These are phyloP conservation scores for Myriosclerotinia curreyana DNA, from an alignment of 2,329 filamentous ascomycete species.

Conservation along the genomic window DNA sequence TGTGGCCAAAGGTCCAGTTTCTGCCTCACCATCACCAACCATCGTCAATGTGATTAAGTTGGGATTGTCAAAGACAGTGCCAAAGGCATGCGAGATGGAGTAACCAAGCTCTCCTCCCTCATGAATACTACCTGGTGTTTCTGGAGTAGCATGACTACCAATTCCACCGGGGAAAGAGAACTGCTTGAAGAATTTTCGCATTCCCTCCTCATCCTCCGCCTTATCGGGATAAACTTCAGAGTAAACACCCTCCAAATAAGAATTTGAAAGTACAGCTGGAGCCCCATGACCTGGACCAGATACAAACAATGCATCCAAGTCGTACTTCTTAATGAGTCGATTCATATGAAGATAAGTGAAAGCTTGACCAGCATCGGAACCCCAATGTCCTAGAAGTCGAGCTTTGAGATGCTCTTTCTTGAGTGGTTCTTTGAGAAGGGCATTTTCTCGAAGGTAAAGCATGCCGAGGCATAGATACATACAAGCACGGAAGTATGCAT, in stretches of 20 bases:
- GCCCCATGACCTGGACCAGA: constrained; percentile 77
- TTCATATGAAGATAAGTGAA: constrained; percentile 84
- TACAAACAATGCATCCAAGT: constrained; percentile 68
- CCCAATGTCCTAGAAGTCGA: constrained; percentile 74
- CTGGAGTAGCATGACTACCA: constrained; percentile 73
- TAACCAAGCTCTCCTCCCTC: constrained; percentile 83
- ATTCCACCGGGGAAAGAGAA: constrained; percentile 81
- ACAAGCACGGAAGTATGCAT: constrained; percentile 71
- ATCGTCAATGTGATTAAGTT: constrained; percentile 72
- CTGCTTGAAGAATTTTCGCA: constrained; percentile 76
- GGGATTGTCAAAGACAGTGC: constrained; percentile 72
- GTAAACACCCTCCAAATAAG: constrained; percentile 75
- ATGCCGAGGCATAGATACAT: constrained; percentile 75
- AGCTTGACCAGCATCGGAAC: constrained; percentile 74
- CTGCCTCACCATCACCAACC: constrained; percentile 78
- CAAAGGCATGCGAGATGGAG: constrained; percentile 75
- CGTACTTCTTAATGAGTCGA: constrained; percentile 76
- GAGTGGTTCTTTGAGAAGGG: constrained; percentile 66
- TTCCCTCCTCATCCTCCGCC: constrained; percentile 63
- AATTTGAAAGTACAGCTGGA: constrained; percentile 71
- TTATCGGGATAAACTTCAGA: constrained; percentile 75
- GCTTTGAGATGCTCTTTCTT: constrained; percentile 67
- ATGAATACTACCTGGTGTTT: constrained; percentile 73
- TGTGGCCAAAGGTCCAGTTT: constrained; percentile 75
- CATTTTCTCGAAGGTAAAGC: constrained; percentile 75